phyloP scores from a whole-genome alignment of 2,329 filamentous ascomycete species.

The Clarireedia homoeocarpa region DNA sequence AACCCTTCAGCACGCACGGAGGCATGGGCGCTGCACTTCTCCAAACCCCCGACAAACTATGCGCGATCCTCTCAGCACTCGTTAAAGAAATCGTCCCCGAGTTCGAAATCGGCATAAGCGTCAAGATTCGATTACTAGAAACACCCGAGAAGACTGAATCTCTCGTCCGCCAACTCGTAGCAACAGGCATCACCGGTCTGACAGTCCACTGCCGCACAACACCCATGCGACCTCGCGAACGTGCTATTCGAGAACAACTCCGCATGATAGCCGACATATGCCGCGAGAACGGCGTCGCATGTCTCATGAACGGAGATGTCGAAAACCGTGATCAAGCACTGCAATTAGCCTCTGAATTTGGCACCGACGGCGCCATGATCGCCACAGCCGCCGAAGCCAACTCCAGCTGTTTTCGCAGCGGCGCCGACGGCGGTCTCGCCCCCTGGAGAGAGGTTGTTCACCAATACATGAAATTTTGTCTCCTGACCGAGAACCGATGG shows the following conservation, averaged over 20 bases:
- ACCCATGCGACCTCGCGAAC: constrained; percentile 86
- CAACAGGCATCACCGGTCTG: constrained; percentile 83
- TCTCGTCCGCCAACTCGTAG: constrained; percentile 70
- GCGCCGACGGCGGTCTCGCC: constrained; percentile 60
- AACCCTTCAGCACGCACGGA: constrained; percentile 86
- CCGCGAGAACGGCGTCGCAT: constrained; percentile 77
- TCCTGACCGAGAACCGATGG: constrained; percentile 78
- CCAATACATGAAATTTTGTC: constrained; percentile 62
- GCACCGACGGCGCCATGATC: constrained; percentile 95
- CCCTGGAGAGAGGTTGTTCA: constrained; percentile 72
- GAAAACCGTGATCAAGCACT: constrained; percentile 64
- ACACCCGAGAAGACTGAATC: constrained; percentile 66
- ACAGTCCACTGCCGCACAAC: constrained; percentile 95
- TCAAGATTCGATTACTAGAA: constrained; percentile 88
- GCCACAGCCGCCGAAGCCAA: constrained; percentile 89
- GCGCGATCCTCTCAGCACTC: constrained; percentile 73
- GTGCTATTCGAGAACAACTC: constrained; percentile 78
- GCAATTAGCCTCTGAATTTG: constrained; percentile 65
- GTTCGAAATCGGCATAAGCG: constrained; percentile 86
- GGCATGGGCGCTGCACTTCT: constrained; percentile 95
- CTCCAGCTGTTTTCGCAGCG: constrained; percentile 71
- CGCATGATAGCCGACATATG: constrained; percentile 78
- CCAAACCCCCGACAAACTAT: constrained; percentile 74
- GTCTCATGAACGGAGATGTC: constrained; percentile 94
- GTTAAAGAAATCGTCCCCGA: constrained; percentile 70